Percentiles rank a stretch among this genome's conserved stretches.
Conservation (phyloP, 2,329 filamentous ascomycete genomes). For the Trichoderma semiorbis region DNA sequence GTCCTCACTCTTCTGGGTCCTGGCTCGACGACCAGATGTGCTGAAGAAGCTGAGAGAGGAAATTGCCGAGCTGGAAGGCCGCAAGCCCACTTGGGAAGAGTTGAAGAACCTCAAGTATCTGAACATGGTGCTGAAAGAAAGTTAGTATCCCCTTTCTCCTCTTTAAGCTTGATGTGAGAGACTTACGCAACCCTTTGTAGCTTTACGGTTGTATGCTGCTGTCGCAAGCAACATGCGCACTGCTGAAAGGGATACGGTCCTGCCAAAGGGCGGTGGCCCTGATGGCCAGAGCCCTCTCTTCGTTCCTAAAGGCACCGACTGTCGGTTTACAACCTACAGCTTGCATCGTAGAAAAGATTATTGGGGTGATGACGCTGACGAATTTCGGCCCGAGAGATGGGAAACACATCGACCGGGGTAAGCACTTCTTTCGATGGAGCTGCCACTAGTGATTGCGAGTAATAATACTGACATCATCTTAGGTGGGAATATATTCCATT, state of each 20-base stretch:
- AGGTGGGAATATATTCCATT: conserved; percentile 44
- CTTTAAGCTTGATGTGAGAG: not conserved
- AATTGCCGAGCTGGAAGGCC: conserved; percentile 35
- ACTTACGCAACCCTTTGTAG: conserved; percentile 22
- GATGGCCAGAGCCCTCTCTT: conserved; percentile 39
- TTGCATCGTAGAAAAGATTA: conserved; percentile 39
- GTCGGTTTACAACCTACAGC: conserved; percentile 37
- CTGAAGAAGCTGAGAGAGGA: conserved; percentile 44
- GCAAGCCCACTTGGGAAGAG: conserved; percentile 54
- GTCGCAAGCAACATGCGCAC: conserved; percentile 42
- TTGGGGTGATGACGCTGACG: conserved; percentile 40
- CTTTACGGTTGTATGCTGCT: conserved; percentile 43
- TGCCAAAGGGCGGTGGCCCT: conserved; percentile 41
- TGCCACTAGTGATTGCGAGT: not conserved
- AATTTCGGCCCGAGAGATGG: conserved; percentile 46
- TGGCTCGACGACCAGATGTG: conserved; percentile 44
- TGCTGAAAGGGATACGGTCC: conserved; percentile 39
- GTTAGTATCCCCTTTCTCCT: conserved; percentile 25
- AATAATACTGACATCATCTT: not conserved
- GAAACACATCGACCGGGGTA: conserved; percentile 35
- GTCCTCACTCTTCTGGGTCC: conserved; percentile 45
- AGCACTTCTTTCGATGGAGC: conserved; percentile 9
- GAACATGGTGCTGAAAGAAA: conserved; percentile 53
- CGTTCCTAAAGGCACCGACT: conserved; percentile 35
- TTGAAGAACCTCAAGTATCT: conserved; percentile 57